Base-by-base conservation (phyloP, 2,329 filamentous ascomycete species). In the Fusarium scirpi region DNA sequence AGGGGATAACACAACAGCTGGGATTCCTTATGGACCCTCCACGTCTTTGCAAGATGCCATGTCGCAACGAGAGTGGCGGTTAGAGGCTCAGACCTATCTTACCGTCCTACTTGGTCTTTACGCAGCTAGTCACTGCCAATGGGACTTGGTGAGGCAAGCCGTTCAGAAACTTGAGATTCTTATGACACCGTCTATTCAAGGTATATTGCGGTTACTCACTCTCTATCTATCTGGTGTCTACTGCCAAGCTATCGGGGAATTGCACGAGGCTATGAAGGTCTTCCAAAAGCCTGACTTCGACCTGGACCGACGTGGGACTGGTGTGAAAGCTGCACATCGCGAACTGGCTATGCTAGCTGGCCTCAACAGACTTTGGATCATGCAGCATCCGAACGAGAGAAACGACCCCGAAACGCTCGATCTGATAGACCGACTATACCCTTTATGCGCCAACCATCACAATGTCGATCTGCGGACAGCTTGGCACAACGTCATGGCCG, bases 381-480 rank as follows among this genome's bases (percentile, higher is more conserved):
- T 93, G 80, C 90, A 92, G 72, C 86, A 91, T 63, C 85, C 85
- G 11, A 75, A 80, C 2, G 85, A 89, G 65, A 83, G 84, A 16
- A 84, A 91, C 65, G 86, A 91, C 52, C 81, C 84, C 40, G 83
- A 86, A 27, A 89, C 91, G 16, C 82, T 85, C 4, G 81, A 85
- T 11, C 80, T 95, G 10, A 83, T 97, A 27, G 85, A 90, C 40
- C 85, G 86, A 49, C 82, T 97, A 8, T 87, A 90, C 55, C 86
- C 89, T 1, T 84, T 92, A 53, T 96, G 93, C 79, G 80, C 83
- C 20, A 85, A 86, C 58, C 92, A 94, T 77, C 85, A 87, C 40
- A 94, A 93, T 79, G 86, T 88, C 73, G 91, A 94, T 74, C 90
- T 98, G 60, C 87, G 89, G 68, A 91, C 92, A 32, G 93, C 93